Evolutionary conservation across 441 rosid species (phyloP).

Genomic region (Jatropha podagrica): DNA sequence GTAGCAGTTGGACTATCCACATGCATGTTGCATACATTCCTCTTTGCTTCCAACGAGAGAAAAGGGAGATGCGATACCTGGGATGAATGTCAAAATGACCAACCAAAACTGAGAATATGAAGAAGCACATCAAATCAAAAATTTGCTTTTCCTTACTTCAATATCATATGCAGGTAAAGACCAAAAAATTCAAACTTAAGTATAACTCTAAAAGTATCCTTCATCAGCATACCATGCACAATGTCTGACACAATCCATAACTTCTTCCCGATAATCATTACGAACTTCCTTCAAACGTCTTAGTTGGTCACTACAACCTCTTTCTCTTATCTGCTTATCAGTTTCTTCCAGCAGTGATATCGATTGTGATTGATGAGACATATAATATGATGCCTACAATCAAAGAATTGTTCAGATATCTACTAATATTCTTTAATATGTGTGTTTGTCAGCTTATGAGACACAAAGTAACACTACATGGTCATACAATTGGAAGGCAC

Average conservation of each 20-base stretch:
- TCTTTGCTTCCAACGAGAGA: slow-evolving; percentile 97
- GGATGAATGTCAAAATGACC: slow-evolving; percentile 22
- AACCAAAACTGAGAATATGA: slow-evolving; percentile 18
- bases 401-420: slow-evolving; percentile 22
- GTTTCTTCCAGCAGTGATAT: slow-evolving; percentile 88
- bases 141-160: background rate
- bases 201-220: slow-evolving; percentile 3
- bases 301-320: slow-evolving; percentile 62
- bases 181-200: background rate
- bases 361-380: slow-evolving; percentile 83
- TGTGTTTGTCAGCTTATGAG: background rate
- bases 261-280: slow-evolving; percentile 78
- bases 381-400: slow-evolving; percentile 83
- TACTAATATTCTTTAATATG: background rate
- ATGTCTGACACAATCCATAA: slow-evolving; percentile 84
- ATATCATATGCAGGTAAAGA: background rate
- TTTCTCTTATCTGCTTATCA: slow-evolving; percentile 88
- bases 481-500: background rate
- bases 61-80: slow-evolving; percentile 88
- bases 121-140: slow-evolving; percentile 17
- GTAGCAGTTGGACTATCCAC: slow-evolving; percentile 93
- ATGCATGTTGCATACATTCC: slow-evolving; percentile 98
- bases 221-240: slow-evolving; percentile 71
- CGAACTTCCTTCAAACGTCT: slow-evolving; percentile 93
- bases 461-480: background rate